Conservation (phyloP, 2,329 filamentous ascomycete genomes). For the Fusarium sp. region DNA sequence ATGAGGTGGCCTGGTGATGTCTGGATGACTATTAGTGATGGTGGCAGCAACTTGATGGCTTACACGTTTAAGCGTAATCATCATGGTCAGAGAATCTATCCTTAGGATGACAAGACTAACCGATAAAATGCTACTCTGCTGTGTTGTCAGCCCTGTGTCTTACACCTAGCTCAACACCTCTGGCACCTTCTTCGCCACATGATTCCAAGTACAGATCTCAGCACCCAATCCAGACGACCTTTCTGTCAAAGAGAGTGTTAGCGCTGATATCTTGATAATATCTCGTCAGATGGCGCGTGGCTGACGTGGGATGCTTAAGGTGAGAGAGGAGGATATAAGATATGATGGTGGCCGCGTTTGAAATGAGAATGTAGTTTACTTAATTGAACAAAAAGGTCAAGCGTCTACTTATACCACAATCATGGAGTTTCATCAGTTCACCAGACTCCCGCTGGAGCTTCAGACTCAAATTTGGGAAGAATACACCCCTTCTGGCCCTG, state of each 20-base stretch:
- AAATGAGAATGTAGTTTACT: too few species aligned
- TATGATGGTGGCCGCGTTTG: not conserved
- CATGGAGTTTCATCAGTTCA: constrained; percentile 40
- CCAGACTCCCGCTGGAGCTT: constrained; percentile 37
- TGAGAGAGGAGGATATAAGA: not conserved
- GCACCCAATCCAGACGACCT: not conserved
- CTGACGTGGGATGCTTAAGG: constrained; percentile 13
- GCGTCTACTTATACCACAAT: not conserved
- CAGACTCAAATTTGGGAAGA: constrained; percentile 41
- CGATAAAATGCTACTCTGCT: not conserved
- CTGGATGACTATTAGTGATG: not conserved
- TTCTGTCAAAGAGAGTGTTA: not conserved
- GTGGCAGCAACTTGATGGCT: not conserved
- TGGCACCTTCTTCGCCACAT: not conserved
- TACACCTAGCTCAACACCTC: not conserved
- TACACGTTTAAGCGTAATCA: not conserved
- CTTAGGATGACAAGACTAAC: not conserved
- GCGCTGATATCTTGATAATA: constrained; percentile 13
- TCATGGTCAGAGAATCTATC: not conserved
- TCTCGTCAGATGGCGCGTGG: not conserved
- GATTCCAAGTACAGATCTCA: not conserved
- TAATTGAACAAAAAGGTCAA: too few species aligned
- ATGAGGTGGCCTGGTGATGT: not conserved
- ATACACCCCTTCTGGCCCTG: constrained; percentile 24
- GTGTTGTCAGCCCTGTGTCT: not conserved